phyloP scores from a whole-genome alignment of 1,284 basidiomycete species.

The Pseudozyma thailandica region DNA sequence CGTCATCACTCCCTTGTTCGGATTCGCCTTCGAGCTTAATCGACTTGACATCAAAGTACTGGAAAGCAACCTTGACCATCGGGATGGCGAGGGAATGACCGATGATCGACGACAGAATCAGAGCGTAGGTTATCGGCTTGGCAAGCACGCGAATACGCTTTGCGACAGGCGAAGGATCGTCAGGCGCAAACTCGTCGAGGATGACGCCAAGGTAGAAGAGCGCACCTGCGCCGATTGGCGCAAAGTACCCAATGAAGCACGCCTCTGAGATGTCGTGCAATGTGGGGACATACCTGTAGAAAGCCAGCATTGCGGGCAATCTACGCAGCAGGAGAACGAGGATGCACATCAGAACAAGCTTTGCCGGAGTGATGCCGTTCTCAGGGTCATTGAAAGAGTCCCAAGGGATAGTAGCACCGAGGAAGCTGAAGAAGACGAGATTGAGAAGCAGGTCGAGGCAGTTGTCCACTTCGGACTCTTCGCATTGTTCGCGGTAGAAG shows the following conservation, averaged over 20 bases:
- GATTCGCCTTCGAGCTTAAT: slow-evolving; percentile 51
- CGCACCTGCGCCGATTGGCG: slow-evolving; percentile 69
- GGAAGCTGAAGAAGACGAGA: slow-evolving; percentile 68
- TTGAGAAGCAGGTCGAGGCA: slow-evolving; percentile 59
- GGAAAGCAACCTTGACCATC: slow-evolving; percentile 51
- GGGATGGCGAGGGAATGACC: slow-evolving; percentile 58
- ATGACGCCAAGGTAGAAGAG: slow-evolving; percentile 54
- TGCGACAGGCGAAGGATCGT: slow-evolving; percentile 27
- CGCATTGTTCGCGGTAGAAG: slow-evolving; percentile 61
- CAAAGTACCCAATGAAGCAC: slow-evolving; percentile 69
- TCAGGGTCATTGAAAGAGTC: slow-evolving; percentile 54
- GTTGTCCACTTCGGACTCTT: slow-evolving; percentile 62
- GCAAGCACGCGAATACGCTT: slow-evolving; percentile 46
- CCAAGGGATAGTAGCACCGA: slow-evolving; percentile 62
- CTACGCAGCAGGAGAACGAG: slow-evolving; percentile 69
- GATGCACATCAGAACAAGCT: slow-evolving; percentile 68
- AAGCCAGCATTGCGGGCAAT: slow-evolving; percentile 60
- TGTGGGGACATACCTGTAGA: slow-evolving; percentile 63
- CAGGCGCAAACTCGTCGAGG: slow-evolving; percentile 48
- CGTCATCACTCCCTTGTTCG: slow-evolving; percentile 14
- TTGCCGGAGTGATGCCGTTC: slow-evolving; percentile 65
- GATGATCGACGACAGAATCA: slow-evolving; percentile 52
- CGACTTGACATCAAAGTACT: slow-evolving; percentile 39
- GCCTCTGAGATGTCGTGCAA: slow-evolving; percentile 61
- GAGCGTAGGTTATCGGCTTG: slow-evolving; percentile 56